Evolutionary conservation across 2,329 filamentous ascomycete species (phyloP), one percentile per base, ranked within the genome.

Genomic region (Venturia carpophila): DNA sequence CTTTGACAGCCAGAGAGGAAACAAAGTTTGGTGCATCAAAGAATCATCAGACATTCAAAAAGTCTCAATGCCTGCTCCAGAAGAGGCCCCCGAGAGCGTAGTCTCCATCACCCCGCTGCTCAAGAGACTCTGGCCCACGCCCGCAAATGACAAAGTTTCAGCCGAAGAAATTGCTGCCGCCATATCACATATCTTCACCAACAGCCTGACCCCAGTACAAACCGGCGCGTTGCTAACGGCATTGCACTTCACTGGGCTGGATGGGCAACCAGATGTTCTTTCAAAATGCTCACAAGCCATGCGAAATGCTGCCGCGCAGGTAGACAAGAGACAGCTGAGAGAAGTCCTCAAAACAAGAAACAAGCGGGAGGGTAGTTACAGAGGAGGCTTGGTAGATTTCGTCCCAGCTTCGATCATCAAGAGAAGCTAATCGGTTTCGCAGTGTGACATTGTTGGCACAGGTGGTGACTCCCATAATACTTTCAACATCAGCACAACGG

Each of bases 401-500:
- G 1, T 27, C n/a, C 60, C 10, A 17, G 17, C 4, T 13, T 24
- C 10, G 5, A 34, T n/a, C 45, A 13, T 30, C 21, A 34, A 1
- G 30, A 58, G 30, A 24, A 15, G 52, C 52, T 58, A 37, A 58
- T 55, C 37, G 42, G 34, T 17, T 37, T 58, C 6, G 17, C 68
- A 86, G 83, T 87, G 92, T 75, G 94, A 99, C 76, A 97, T 99
- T 74, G 94, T 99, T 66, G 94, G 94, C 70, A 99, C 94, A 9
- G 94, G 94, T 69, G 94, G 94, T 73, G 94, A 99, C 79, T 88
- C 89, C 24, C 92, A 97, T 82, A 91, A 96, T 76, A 99, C 94
- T 42, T 99, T 96, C 85, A 99, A 99, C 76, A 93, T 99, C 74
- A 94, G 89, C 70, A 99, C 94, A 5, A 96, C 94, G 7, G 86